Base-by-base conservation (phyloP, 768 basidiomycete species). In the Boletus coccyginus region DNA sequence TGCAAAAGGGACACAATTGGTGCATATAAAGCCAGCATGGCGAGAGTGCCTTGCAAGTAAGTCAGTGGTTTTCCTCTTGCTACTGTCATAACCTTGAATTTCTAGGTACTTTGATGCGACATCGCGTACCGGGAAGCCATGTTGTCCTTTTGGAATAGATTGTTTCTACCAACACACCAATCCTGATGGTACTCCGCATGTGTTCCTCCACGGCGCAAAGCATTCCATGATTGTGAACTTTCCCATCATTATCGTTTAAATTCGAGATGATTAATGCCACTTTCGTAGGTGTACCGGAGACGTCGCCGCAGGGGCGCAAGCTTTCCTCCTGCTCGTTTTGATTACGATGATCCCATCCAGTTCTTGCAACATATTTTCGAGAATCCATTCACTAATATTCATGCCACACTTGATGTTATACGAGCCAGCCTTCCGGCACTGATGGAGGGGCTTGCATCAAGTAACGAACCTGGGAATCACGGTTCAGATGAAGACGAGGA, bases 81-180 rank as follows among this genome's bases (percentile, higher is more conserved):
- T 29, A 32, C 16, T 21, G 24, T 38, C 14, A 13, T 55, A 24
- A 63, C 27, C 24, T 32, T 27, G 43, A 45, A 43, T 14, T 24
- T 36, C 10, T 35, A 90, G 88, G 50, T 84, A 89, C 64, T 91
- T 91, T 68, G 73, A 80, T 56, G 67, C 75, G 42, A 84, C 87
- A 5, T 73, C 74, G 39, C 67, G 69, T 9, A 69, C 71, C 44
- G 63, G 64, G 16, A 75, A 73, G 46, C 84, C 85, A 1, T 79
- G 80, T 51, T 93, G 90, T 70, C 90, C 88, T 1, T 93, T 89
- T 61, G 90, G 90, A 42, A 76, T 77, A 46, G 90, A 92, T 56
- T 93, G 90, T 66, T 90, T 93, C 68, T 93, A 91, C 66, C 79
- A 83, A 62, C 90, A 93, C 65, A 61, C 73, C 47, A 85, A 86